Conservation (phyloP, 2,329 filamentous ascomycete genomes). For the Ophiostoma tasmaniense region DNA sequence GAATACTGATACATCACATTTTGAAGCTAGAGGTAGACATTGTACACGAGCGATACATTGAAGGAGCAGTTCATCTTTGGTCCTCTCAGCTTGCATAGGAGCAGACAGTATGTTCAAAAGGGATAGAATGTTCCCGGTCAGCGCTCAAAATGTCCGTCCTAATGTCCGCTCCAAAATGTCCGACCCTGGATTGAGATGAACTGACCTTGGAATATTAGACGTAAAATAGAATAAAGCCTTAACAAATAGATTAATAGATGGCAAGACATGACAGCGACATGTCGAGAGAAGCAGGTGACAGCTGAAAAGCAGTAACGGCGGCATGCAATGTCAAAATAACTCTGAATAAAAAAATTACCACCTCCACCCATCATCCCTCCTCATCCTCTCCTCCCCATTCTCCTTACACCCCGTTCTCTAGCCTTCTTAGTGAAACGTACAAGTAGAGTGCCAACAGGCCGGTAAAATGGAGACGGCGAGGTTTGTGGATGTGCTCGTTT, state of each 20-base stretch:
- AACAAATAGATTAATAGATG: not conserved
- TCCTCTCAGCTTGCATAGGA: not conserved
- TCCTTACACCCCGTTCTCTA: not conserved
- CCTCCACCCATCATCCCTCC: not conserved
- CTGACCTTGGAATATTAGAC: not conserved
- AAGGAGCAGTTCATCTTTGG: not conserved
- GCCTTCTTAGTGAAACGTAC: slow-evolving; percentile 13
- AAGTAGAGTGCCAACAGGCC: slow-evolving; percentile 14
- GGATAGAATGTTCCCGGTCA: not conserved
- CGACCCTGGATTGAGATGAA: not conserved
- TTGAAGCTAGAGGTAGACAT: not conserved
- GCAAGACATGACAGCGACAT: not conserved
- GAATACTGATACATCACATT: not conserved
- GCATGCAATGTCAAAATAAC: not conserved
- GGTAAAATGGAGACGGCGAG: slow-evolving; percentile 9
- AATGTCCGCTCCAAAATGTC: not conserved
- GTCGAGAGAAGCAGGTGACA: not conserved
- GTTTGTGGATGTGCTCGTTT: slow-evolving; percentile 5
- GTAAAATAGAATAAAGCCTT: not conserved
- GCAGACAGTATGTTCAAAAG: not conserved
- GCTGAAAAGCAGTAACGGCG: not conserved
- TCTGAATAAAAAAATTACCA: not conserved
- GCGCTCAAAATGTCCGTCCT: not conserved
- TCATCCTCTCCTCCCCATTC: not conserved
- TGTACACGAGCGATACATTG: not conserved